Base-by-base conservation (phyloP, 176 grass and related monocot genomes). In the Cenchrus americanus region DNA sequence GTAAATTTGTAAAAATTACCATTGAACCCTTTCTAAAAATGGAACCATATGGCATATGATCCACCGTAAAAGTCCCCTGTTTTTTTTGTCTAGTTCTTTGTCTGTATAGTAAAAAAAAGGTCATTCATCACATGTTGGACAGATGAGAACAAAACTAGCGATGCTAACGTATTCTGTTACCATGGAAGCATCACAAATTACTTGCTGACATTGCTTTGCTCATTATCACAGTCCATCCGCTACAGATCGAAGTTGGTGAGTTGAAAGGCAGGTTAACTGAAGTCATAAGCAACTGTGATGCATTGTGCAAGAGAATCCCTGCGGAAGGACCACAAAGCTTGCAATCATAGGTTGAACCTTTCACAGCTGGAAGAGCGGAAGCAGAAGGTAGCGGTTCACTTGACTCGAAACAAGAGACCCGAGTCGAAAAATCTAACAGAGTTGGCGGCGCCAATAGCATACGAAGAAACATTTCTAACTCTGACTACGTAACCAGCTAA, bases 191-290 rank as follows among this genome's bases (percentile, higher is more conserved):
- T 34, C 27, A 10, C 5, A 14, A 80, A 80, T 21, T 66, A 73
- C 55, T n/a, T 4, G 11, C 63, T 90, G 44, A 83, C 61, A 62
- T 53, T 40, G 6, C 18, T 66, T 13, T 61, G 22, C 6, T 34
- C 15, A 62, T 69, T 40, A 58, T 78, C 1, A 75, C 87, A 99
- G 93, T 94, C 52, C 85, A 88, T 66, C 96, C 82, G 5, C 62
- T 98, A 73, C 93, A 96, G 68, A 86, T 96, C 4, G 96, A 99
- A 87, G 93, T 99, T 67, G 96, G 96, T 53, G 93, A 90, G 67
- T 77, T 96, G 21, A 94, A 96, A 78, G 91, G 93, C 88, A 94
- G 93, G 69, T 88, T 99, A 80, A 96, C 93, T 72, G 93, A 96
- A 84, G 89, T 96, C 14, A 84, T 99, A 66, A 95, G 93, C 72